Conservation (phyloP, 129 eudicot genomes). For the Flaveria robusta region DNA sequence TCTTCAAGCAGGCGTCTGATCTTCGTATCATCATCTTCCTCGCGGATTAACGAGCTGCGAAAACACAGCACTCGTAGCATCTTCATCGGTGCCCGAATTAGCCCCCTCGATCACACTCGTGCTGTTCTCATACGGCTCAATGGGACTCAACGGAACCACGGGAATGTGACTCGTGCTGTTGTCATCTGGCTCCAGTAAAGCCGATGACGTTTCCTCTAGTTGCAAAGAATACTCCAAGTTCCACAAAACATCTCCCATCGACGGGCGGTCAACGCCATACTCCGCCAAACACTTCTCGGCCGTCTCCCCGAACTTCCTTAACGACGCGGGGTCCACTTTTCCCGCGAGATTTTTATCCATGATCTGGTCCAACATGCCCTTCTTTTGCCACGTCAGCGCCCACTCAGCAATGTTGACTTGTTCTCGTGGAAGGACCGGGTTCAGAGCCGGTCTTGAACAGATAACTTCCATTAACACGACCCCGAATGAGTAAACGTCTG, state of each 20-base stretch:
- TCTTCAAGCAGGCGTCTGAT: not conserved
- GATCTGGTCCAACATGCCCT: slow-evolving; percentile 59
- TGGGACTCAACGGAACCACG: slow-evolving; percentile 56
- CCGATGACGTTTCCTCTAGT: slow-evolving; percentile 66
- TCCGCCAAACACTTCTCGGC: slow-evolving; percentile 86
- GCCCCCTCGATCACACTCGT: slow-evolving; percentile 37
- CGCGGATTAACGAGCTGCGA: slow-evolving; percentile 48
- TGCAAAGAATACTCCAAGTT: slow-evolving; percentile 75
- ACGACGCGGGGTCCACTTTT: slow-evolving; percentile 45
- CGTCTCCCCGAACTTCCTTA: slow-evolving; percentile 62
- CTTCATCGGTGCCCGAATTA: slow-evolving; percentile 33
- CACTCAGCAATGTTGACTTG: slow-evolving; percentile 87
- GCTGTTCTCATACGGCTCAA: slow-evolving; percentile 63
- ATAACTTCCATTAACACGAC: slow-evolving; percentile 75
- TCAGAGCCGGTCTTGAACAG: slow-evolving; percentile 69
- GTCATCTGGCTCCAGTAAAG: slow-evolving; percentile 39
- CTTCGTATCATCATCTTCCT: slow-evolving; percentile 42
- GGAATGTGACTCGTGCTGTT: slow-evolving; percentile 51
- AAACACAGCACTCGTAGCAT: slow-evolving; percentile 48
- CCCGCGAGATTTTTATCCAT: slow-evolving; percentile 53
- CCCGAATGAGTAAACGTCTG: slow-evolving; percentile 56
- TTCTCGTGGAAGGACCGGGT: slow-evolving; percentile 78
- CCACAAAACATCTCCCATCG: slow-evolving; percentile 87
- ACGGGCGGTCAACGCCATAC: slow-evolving; percentile 67
- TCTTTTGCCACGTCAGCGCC: slow-evolving; percentile 76